Percentiles rank a stretch among this genome's conserved stretches.
phyloP scores from a whole-genome alignment of 2,329 filamentous ascomycete species.

The Sporothrix luriei region DNA sequence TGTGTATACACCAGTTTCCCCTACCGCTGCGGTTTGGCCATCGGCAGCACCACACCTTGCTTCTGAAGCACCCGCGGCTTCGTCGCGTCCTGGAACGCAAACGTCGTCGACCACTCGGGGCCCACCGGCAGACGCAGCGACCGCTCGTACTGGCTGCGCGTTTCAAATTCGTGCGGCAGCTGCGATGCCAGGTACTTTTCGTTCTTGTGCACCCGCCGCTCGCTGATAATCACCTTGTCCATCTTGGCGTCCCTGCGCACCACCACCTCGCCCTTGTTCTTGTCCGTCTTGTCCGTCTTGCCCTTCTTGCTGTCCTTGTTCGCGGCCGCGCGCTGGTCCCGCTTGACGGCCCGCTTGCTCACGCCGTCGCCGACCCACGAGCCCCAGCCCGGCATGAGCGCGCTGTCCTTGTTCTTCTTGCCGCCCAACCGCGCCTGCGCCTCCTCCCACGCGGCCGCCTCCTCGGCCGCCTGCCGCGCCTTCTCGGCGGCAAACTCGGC shows the following conservation, averaged over 20 bases:
- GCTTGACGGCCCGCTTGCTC: conserved; percentile 67
- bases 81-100: conserved; percentile 84
- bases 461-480: conserved; percentile 66
- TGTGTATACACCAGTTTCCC: not conserved
- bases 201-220: conserved; percentile 90
- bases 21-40: conserved; percentile 68
- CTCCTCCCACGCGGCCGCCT: conserved; percentile 81
- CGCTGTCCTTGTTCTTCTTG: conserved; percentile 68
- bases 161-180: conserved; percentile 90
- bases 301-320: conserved; percentile 41
- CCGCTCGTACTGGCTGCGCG: conserved; percentile 83
- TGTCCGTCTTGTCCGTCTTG: conserved; percentile 59
- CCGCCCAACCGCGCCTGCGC: conserved; percentile 50
- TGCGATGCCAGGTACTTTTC: conserved; percentile 81
- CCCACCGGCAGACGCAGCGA: conserved; percentile 84
- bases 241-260: conserved; percentile 82
- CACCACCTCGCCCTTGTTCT: conserved; percentile 64
- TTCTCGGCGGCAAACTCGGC: conserved; percentile 83
- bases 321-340: conserved; percentile 48
- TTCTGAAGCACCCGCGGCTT: conserved; percentile 90
- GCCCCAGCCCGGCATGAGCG: conserved; percentile 92
- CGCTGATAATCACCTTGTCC: conserved; percentile 84
- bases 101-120: conserved; percentile 95
- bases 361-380: conserved; percentile 86
- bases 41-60: conserved; percentile 84